Evolutionary conservation across 176 grass and related monocot genomes (phyloP), one percentile per base, ranked within the genome.

Genomic region (Tillandsia leiboldiana): DNA sequence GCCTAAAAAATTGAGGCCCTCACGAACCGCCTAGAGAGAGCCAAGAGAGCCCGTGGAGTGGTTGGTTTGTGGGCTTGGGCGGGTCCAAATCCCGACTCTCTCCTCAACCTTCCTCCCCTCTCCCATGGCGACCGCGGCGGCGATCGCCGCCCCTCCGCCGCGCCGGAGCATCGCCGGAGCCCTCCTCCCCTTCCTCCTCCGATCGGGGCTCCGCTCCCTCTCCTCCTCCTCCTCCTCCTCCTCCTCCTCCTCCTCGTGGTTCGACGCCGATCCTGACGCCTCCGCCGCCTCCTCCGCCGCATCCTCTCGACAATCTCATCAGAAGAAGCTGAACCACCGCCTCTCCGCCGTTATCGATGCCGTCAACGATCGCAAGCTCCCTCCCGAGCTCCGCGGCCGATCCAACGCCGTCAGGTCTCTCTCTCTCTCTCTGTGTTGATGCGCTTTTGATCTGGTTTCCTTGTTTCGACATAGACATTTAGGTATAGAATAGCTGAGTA

Each of bases 311-410:
- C 8, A 5, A 12, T 61, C 73, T 22, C 63, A 72, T 48, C 84
- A 75, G 69, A 88, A 86, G 72, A 73, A 82, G 14, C 58, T 75
- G 4, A 48, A 51, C 3, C 78, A 96, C 66, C 83, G 85, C 83
- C 72, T 91, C 1, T 76, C 85, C 18, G 47, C 85, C 10, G 91
- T 86, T n/a, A 74, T 80, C 26, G 88, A 96, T 27, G 88, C 83
- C 77, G 75, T 91, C 71, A 86, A 88, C 72, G 85, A 96, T 14
- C 85, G 85, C 50, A 91, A 86, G 80, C 85, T 96, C 10, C 85
- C 88, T 27, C 78, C 88, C 10, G 80, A 96, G 68, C 85, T 96
- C 23, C 88, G 83, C 2, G 83, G 77, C 2, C 59, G 82, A 53
- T 59, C 76, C 12, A 96, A 91, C 78, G 88, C 85, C 5, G 69